Conservation (phyloP, 768 basidiomycete species). For the Suillus subalutaceus region DNA sequence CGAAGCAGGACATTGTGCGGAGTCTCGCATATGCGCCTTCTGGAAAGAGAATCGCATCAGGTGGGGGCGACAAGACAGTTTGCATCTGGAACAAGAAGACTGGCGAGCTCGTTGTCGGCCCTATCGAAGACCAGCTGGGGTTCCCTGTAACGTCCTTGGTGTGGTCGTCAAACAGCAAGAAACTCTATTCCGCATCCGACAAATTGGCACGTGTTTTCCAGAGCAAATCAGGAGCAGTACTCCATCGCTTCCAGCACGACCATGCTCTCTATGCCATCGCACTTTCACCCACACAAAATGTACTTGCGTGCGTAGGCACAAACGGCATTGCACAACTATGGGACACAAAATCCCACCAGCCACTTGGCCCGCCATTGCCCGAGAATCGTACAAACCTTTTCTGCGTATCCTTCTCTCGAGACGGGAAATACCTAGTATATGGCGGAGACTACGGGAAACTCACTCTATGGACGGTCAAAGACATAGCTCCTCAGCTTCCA, state of each 20-base stretch:
- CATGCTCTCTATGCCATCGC: neutral
- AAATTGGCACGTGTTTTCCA: neutral
- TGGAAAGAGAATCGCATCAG: neutral
- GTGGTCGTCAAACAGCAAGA: neutral
- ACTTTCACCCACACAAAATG: neutral
- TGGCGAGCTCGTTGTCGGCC: neutral
- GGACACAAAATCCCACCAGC: neutral
- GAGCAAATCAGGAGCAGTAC: neutral
- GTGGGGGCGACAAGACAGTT: neutral
- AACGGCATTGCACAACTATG: neutral
- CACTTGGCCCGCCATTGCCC: neutral
- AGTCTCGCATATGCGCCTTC: neutral
- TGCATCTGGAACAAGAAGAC: neutral
- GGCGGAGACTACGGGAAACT: neutral
- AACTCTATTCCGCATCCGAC: neutral
- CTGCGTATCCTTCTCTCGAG: neutral
- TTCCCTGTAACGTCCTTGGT: neutral
- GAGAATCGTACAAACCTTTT: neutral
- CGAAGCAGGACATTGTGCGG: neutral
- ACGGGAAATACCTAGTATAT: neutral
- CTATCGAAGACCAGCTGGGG: neutral
- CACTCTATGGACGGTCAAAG: neutral
- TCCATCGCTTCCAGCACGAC: neutral
- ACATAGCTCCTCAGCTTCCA: neutral
- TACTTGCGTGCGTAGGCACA: neutral